Evolutionary conservation across 2,329 filamentous ascomycete genomes (phyloP), one percentile per base, ranked within the genome.

Genomic region (Penicillium griseofulvum): DNA sequence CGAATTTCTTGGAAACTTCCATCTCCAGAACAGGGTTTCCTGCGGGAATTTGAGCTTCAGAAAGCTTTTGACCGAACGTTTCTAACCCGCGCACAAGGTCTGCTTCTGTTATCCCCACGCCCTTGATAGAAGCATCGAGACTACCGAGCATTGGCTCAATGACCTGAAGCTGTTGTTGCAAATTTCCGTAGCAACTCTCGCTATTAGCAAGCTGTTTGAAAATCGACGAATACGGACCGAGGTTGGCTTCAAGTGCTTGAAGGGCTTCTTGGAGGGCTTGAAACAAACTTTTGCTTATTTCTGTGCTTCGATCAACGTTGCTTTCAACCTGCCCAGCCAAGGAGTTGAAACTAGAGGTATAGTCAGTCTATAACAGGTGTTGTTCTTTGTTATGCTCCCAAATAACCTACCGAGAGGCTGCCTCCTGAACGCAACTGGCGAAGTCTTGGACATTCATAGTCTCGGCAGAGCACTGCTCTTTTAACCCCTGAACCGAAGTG

Each of bases 41-140:
- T 34, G 58, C 48, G 11, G 51, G 54, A n/a, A 57, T 49, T 33
- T 60, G 61, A 6, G 55, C 48, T 12, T 69, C 64, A 9, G 46
- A 49, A 10, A 72, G 49, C 8, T 44, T 64, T 9, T 50, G 42
- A 26, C 49, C 37, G 16, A 72, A 54, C 1, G 42, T 51, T 24
- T 54, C 49, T 29, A 76, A 66, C n/a, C 72, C 69, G 1, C 65
- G 52, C 5, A 56, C 57, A 31, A 77, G 70, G 11, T 57, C 59
- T 5, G 33, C 34, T 43, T 67, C 68, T 16, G 64, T 61, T 9
- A 61, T 31, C 7, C 55, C 55, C 9, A 70, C 47, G n/a, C 49
- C 62, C 12, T 67, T 54, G 14, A 73, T 39, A 5, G 59, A 62
- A 4, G n/a, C 33, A 12, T 38, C 44, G 1, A 72, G 52, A 16